A percentile compares a stretch with the other conserved stretches of the same genome.
Conservation (phyloP, 805 yeast genomes). For the Candida taoyuanica region DNA sequence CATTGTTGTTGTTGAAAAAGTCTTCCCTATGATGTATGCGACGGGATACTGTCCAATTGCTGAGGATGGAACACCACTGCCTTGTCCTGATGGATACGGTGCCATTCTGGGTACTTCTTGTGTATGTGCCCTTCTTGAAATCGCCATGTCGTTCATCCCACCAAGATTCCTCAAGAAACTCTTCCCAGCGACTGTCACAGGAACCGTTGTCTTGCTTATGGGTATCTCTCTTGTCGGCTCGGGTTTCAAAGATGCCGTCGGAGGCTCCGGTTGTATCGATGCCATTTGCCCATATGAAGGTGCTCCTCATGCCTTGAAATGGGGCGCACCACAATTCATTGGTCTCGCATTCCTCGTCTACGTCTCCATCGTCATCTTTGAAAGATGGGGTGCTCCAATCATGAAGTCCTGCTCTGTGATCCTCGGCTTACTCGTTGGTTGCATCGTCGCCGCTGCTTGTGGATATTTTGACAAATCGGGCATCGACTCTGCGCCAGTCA, state of each 20-base stretch:
- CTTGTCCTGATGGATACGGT: constrained; percentile 92
- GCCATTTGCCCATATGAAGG: constrained; percentile 44
- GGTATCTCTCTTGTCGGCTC: constrained; percentile 67
- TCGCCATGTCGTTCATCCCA: constrained; percentile 72
- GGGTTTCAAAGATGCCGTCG: constrained; percentile 83
- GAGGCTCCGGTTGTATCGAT: constrained; percentile 69
- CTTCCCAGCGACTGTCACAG: constrained; percentile 88
- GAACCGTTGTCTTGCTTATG: constrained; percentile 84
- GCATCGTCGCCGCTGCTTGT: constrained; percentile 89
- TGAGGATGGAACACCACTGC: constrained; percentile 58
- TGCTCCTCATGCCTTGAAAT: constrained; percentile 55
- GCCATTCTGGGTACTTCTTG: constrained; percentile 73
- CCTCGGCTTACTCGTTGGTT: constrained; percentile 77
- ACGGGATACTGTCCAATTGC: constrained; percentile 62
- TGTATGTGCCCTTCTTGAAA: constrained; percentile 70
- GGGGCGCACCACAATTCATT: constrained; percentile 88
- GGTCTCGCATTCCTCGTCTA: constrained; percentile 87
- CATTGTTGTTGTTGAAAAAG: constrained; percentile 70
- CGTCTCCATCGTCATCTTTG: constrained; percentile 66
- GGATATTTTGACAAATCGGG: constrained; percentile 64
- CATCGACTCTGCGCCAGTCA: constrained; percentile 73
- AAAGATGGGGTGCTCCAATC: constrained; percentile 89
- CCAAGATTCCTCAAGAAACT: constrained; percentile 62
- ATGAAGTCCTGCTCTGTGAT: constrained; percentile 93
- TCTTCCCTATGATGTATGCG: constrained; percentile 75